These are phyloP conservation scores for Spatholobus suberectus DNA, from an alignment of 306 rosid genomes.

Conservation along the genomic window DNA sequence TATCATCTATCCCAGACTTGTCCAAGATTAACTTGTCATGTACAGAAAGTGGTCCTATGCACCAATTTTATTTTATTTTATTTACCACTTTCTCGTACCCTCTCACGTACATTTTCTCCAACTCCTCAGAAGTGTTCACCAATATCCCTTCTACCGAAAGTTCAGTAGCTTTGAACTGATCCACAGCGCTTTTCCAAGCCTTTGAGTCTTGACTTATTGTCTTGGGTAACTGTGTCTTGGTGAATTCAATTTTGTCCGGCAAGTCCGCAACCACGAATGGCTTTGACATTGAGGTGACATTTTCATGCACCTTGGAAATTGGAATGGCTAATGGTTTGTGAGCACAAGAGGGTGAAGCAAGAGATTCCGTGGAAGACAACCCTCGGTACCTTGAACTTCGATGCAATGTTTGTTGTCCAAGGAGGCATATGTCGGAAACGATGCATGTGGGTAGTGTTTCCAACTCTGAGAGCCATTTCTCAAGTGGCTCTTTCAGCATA, in stretches of 20 bases:
- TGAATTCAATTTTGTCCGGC: slow-evolving; percentile 57
- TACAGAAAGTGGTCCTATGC: slow-evolving; percentile 71
- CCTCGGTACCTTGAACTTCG: slow-evolving; percentile 60
- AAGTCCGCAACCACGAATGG: slow-evolving; percentile 65
- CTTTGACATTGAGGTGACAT: slow-evolving; percentile 49
- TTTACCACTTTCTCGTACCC: slow-evolving; percentile 44
- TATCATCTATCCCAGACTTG: slow-evolving; percentile 46
- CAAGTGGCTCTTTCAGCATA: slow-evolving; percentile 59
- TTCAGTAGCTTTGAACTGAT: slow-evolving; percentile 56
- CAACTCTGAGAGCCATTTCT: slow-evolving; percentile 43
- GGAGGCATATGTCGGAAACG: slow-evolving; percentile 60
- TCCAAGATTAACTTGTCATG: slow-evolving; percentile 50
- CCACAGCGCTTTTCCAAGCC: slow-evolving; percentile 43
- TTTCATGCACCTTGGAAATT: slow-evolving; percentile 51
- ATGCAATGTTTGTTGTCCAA: slow-evolving; percentile 62
- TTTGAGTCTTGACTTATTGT: slow-evolving; percentile 28
- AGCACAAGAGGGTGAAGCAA: slow-evolving; percentile 67
- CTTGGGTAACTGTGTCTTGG: slow-evolving; percentile 70
- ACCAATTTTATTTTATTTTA: slow-evolving; percentile 73
- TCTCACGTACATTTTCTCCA: slow-evolving; percentile 48
- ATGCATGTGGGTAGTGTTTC: slow-evolving; percentile 55
- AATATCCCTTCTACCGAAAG: slow-evolving; percentile 56
- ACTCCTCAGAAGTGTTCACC: slow-evolving; percentile 64
- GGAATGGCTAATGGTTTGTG: slow-evolving; percentile 49
- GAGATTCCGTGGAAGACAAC: slow-evolving; percentile 64